Conservation (phyloP, 1,284 basidiomycete genomes). For the Inonotus hispidus region DNA sequence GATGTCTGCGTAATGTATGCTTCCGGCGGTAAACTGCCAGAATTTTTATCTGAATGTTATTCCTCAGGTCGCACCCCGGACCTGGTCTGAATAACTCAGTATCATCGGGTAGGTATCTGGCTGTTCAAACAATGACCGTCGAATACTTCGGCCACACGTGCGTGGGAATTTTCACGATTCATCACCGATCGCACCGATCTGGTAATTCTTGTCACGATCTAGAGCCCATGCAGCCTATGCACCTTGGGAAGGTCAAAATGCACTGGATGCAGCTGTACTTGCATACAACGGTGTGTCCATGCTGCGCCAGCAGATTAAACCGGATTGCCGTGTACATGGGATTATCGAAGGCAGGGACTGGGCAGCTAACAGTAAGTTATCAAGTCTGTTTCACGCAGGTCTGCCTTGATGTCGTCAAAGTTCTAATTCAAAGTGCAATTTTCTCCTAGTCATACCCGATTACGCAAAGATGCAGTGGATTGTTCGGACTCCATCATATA, state of each 20-base stretch:
- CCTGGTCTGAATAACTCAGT: conserved; percentile 23
- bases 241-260: conserved; percentile 44
- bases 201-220: not conserved
- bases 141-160: conserved; percentile 27
- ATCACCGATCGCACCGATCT: not conserved
- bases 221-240: conserved; percentile 32
- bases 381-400: not conserved
- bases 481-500: conserved; percentile 64
- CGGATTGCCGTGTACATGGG: conserved; percentile 60
- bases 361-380: conserved; percentile 48
- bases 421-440: not conserved
- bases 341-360: conserved; percentile 60
- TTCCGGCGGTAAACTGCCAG: not conserved
- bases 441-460: conserved; percentile 68
- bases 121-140: conserved; percentile 23
- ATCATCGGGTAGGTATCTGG: conserved; percentile 25
- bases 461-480: conserved; percentile 67
- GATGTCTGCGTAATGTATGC: conserved; percentile 36
- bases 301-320: conserved; percentile 66
- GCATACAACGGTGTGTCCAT: conserved; percentile 46
- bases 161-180: not conserved
- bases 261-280: conserved; percentile 42
- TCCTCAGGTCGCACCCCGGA: conserved; percentile 22
- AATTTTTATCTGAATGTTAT: not conserved
- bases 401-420: not conserved